These are phyloP conservation scores for Kwoniella newhampshirensis DNA, from an alignment of 768 basidiomycete genomes.

Conservation along the genomic window DNA sequence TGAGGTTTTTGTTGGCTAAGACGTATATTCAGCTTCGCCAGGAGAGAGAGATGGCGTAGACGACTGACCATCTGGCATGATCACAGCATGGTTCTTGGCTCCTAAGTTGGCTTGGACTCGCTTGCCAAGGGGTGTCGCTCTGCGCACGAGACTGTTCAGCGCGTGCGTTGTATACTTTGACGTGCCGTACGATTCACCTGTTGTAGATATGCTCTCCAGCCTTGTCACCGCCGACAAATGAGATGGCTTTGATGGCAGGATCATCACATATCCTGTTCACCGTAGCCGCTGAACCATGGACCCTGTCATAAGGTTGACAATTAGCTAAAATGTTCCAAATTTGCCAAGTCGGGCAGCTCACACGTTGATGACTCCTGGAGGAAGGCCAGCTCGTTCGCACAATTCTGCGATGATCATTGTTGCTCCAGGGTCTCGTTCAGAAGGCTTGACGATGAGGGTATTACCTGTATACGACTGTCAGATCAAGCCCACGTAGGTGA, in stretches of 20 bases:
- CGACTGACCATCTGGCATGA: conserved; percentile 84
- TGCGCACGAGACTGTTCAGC: conserved; percentile 11
- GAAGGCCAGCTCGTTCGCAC: conserved; percentile 71
- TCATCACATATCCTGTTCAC: conserved; percentile 91
- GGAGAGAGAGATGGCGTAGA: no score
- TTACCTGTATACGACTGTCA: conserved; percentile 63
- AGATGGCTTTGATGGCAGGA: conserved; percentile 86
- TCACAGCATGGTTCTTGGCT: conserved; percentile 92
- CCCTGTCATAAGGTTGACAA: conserved; percentile 55
- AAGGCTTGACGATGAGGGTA: conserved; percentile 90
- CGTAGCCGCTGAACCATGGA: conserved; percentile 84
- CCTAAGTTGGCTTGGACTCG: conserved; percentile 83
- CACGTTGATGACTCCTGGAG: conserved; percentile 74
- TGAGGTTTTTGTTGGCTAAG: conserved; percentile 81
- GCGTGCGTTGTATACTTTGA: not conserved
- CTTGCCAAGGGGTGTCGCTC: conserved; percentile 82
- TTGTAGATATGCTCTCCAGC: conserved; percentile 94
- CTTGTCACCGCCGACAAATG: conserved; percentile 90
- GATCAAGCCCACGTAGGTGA: not conserved
- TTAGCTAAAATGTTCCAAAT: not conserved
- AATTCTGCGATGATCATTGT: conserved; percentile 97
- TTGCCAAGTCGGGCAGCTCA: conserved; percentile 14
- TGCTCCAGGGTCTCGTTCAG: conserved; percentile 94
- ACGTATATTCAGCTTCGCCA: no score
- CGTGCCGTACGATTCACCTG: conserved; percentile 56